Evolutionary conservation across 768 basidiomycete species (phyloP), one percentile per base, ranked within the genome.

Genomic region (Sporobolomyces pararoseus): DNA sequence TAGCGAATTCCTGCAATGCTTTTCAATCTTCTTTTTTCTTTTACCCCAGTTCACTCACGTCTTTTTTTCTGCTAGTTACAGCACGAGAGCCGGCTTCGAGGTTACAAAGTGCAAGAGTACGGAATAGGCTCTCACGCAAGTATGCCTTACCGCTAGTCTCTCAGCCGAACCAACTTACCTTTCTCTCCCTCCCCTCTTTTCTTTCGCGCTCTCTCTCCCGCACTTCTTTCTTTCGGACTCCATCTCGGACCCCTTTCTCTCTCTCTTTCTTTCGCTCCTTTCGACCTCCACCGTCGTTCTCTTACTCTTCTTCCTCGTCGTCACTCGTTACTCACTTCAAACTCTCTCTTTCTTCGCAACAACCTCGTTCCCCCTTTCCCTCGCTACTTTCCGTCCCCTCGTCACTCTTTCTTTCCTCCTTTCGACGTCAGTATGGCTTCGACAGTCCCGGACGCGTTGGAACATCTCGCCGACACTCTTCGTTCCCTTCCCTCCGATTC

Each of bases 1-100:
- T n/a, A n/a, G n/a, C n/a, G n/a, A n/a, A 57, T 57, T 57, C 55
- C 34, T 57, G 55, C 55, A 57, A 39, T 35, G 17, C 50, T 51
- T 51, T 47, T 13, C 21, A 9, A 17, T 42, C 17, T 7, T 16
- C 14, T 53, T 53, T 29, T 53, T 31, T 53, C 32, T 54, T 54
- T 54, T 54, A 32, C 53, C 32, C 53, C 53, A 35, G 27, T 4
- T 32, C 21, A 3, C 21, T 35, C 53, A 17, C 53, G 53, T 32
- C 29, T 14, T 21, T 54, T 29, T 7, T 34, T 12, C 27, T 10
- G n/a, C 49, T 50, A 50, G 49, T n/a, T 12, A 50, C 13, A 50
- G 27, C 49, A 12, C 10, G 49, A n/a, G n/a, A 23, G 23, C 12
- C 49, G 49, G 49, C 19, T 13, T n/a, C 49, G 27, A 10, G n/a